A percentile compares a stretch with the other conserved stretches of the same genome.
Conservation (phyloP, 345 rosid genomes). For the Ceriops tagal region DNA sequence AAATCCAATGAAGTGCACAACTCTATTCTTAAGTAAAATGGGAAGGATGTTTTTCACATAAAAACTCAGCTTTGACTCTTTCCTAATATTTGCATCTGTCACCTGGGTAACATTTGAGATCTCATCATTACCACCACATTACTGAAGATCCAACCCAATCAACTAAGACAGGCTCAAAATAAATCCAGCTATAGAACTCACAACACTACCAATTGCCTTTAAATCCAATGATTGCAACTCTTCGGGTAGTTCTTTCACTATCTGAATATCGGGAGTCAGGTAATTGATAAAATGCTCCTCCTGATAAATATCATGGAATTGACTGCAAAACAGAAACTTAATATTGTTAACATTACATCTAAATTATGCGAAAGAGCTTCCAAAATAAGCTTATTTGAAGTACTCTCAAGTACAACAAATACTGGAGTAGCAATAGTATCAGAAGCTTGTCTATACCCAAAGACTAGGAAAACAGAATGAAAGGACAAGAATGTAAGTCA, state of each 20-base stretch:
- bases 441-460: not conserved
- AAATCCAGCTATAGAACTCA: conserved; percentile 41
- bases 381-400: too few species aligned
- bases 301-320: conserved; percentile 85
- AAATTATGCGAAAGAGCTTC: conserved; percentile 9
- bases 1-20: conserved; percentile 83
- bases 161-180: not conserved
- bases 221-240: conserved; percentile 77
- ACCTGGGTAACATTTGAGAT: conserved; percentile 38
- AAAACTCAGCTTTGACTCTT: conserved; percentile 85
- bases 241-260: conserved; percentile 75
- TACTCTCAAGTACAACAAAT: too few species aligned
- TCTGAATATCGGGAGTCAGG: conserved; percentile 76
- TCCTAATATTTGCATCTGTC: conserved; percentile 62
- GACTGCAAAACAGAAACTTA: conserved; percentile 43
- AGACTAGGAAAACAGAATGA: not conserved
- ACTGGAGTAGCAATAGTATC: not conserved
- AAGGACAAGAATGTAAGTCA: conserved; percentile 26
- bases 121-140: conserved; percentile 1
- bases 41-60: conserved; percentile 84
- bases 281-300: conserved; percentile 79
- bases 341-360: conserved; percentile 22
- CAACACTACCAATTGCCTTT: conserved; percentile 84
- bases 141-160: not conserved
- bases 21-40: conserved; percentile 61